These are phyloP conservation scores for Diatrype stigma DNA, from an alignment of 2,329 filamentous ascomycete genomes.

Conservation along the genomic window DNA sequence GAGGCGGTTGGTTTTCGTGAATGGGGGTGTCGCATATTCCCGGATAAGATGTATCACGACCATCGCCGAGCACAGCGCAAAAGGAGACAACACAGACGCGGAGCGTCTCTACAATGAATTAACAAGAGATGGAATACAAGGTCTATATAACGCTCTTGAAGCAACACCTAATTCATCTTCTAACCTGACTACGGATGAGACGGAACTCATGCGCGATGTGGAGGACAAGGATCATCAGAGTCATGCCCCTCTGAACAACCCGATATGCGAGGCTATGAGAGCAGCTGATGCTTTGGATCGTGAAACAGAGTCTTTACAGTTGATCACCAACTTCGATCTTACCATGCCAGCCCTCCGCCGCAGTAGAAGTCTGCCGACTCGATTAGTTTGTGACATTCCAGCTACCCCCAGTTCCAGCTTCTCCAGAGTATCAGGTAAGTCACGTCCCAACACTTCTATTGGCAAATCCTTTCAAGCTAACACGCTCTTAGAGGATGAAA, in stretches of 20 bases:
- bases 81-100: constrained; percentile 46
- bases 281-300: constrained; percentile 55
- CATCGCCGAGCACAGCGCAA: constrained; percentile 49
- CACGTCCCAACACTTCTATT: neutral
- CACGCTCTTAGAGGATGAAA: neutral
- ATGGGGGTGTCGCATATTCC: constrained; percentile 54
- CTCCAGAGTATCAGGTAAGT: constrained; percentile 24
- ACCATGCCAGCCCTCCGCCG: constrained; percentile 36
- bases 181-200: constrained; percentile 3
- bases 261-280: constrained; percentile 52
- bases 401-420: neutral
- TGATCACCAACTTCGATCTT: constrained; percentile 44
- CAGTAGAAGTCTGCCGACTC: constrained; percentile 48
- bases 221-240: constrained; percentile 5
- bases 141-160: constrained; percentile 23
- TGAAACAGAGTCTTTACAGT: constrained; percentile 52
- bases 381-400: constrained; percentile 34
- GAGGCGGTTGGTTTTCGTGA: constrained; percentile 56
- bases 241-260: constrained; percentile 34
- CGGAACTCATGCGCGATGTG: constrained; percentile 14
- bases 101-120: constrained; percentile 48
- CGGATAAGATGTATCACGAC: constrained; percentile 49
- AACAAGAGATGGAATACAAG: constrained; percentile 44
- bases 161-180: constrained; percentile 2
- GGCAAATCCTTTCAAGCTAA: too few species aligned